Evolutionary conservation across 805 yeast genomes (phyloP), one percentile per base, ranked within the genome.

Genomic region (Isabelozyma pseudorhagii): DNA sequence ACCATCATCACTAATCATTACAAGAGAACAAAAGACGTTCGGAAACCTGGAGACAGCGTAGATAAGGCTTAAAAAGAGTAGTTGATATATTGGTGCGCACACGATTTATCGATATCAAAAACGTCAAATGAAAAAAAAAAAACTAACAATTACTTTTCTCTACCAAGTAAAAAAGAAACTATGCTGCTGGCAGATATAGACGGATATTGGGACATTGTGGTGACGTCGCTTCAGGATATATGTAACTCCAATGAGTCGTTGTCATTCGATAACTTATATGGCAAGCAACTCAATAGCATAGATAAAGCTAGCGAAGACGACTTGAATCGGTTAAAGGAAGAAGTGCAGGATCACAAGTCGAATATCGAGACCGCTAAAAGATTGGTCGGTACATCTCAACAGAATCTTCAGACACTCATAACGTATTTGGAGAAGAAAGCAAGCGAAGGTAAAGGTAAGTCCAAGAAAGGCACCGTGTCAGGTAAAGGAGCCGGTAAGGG

Each of bases 141-240:
- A 31, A 31, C 36, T 21, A 21, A 21, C 25, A 21, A 21, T 21
- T 21, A 3, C 25, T 21, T 21, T 21, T 21, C 5, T 21, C 25
- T 21, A 21, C 6, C 25, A 21, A 21, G 25, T 15, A 21, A 21
- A 6, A 21, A 39, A 9, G 15, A 8, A 39, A 39, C 36, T 31
- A 34, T 49, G 52, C 44, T 45, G 47, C 25, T 49, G 31, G 34
- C 45, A 15, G 63, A 60, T 48, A 77, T 80, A 74, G 85, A 81
- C 25, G 82, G 85, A 1, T 77, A 80, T 56, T 86, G 93, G 93
- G 87, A 83, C 56, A 77, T 79, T 29, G 84, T 84, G 5, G 70
- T 83, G 3, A 76, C 89, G 6, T 82, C 87, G 1, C 67, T 86
- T 15, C 91, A 85, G 61, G 91, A 85, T 56, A 75, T 84, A 9